Conservation (phyloP, 306 rosid genomes). For the Betula pendula region DNA sequence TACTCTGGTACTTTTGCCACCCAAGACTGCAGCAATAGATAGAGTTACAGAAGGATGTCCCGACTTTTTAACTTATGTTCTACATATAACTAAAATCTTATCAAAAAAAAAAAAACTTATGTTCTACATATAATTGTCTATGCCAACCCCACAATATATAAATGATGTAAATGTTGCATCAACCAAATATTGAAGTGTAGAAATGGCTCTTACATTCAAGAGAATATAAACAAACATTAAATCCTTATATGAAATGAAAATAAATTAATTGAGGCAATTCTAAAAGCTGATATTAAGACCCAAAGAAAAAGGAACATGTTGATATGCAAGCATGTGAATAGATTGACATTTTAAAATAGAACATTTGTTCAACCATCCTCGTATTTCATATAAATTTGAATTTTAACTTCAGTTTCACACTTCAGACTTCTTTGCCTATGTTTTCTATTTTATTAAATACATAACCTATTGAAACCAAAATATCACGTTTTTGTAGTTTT, state of each 20-base stretch:
- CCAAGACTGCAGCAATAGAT: conserved; percentile 63
- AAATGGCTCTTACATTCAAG: background rate
- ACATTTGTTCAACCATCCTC: background rate
- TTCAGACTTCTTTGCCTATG: background rate
- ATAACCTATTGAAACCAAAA: background rate
- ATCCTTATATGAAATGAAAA: background rate
- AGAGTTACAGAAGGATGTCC: conserved; percentile 24
- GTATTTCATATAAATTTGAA: background rate
- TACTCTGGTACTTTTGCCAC: conserved; percentile 67
- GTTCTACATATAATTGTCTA: background rate
- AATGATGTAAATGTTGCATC: conserved; percentile 1
- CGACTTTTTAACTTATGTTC: background rate
- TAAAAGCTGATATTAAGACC: background rate
- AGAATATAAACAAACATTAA: background rate
- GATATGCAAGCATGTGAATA: background rate
- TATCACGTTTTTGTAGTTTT: no score
- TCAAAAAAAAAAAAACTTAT: no score
- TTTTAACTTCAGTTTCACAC: conserved; percentile 6
- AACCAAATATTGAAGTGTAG: background rate
- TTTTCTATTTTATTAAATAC: background rate
- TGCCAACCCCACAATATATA: background rate
- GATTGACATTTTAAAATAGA: background rate
- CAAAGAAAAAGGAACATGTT: background rate
- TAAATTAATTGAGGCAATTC: background rate
- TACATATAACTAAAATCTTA: no score